phyloP scores from a whole-genome alignment of 1,284 basidiomycete species.

The Trichosporon coremiiforme region DNA sequence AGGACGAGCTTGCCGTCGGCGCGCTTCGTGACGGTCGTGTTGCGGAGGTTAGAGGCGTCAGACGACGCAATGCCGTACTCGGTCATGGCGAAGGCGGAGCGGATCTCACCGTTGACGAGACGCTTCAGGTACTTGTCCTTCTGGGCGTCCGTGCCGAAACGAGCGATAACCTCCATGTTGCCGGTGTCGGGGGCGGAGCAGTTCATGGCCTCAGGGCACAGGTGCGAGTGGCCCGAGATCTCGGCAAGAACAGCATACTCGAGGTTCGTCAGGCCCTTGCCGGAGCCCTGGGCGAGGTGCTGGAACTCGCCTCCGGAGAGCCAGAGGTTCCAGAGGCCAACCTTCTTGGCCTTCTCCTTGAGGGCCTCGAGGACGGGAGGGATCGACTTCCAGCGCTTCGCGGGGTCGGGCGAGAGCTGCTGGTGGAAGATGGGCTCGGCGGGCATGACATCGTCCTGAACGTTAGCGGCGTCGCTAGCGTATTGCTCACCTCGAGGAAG shows the following conservation, averaged over 20 bases:
- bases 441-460: slow-evolving; percentile 82
- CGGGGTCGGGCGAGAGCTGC: slow-evolving; percentile 77
- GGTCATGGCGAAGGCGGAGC: slow-evolving; percentile 93
- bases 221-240: slow-evolving; percentile 79
- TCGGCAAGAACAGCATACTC: slow-evolving; percentile 97
- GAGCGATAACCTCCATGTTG: slow-evolving; percentile 96
- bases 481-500: slow-evolving; percentile 72
- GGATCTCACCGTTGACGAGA: slow-evolving; percentile 86
- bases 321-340: slow-evolving; percentile 97
- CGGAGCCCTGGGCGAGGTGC: slow-evolving; percentile 62
- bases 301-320: slow-evolving; percentile 92
- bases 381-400: slow-evolving; percentile 78
- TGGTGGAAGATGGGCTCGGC: slow-evolving; percentile 75
- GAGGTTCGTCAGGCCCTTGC: slow-evolving; percentile 86
- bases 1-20: slow-evolving; percentile 82
- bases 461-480: neutral
- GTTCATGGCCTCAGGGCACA: slow-evolving; percentile 84
- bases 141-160: slow-evolving; percentile 85
- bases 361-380: slow-evolving; percentile 80
- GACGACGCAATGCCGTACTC: slow-evolving; percentile 89
- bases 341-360: slow-evolving; percentile 81
- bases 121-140: slow-evolving; percentile 88
- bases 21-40: slow-evolving; percentile 74
- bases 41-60: slow-evolving; percentile 93
- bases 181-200: slow-evolving; percentile 95